Evolutionary conservation across 176 grass and related monocot genomes (phyloP), one percentile per base, ranked within the genome.

Genomic region (Stipa capillata): DNA sequence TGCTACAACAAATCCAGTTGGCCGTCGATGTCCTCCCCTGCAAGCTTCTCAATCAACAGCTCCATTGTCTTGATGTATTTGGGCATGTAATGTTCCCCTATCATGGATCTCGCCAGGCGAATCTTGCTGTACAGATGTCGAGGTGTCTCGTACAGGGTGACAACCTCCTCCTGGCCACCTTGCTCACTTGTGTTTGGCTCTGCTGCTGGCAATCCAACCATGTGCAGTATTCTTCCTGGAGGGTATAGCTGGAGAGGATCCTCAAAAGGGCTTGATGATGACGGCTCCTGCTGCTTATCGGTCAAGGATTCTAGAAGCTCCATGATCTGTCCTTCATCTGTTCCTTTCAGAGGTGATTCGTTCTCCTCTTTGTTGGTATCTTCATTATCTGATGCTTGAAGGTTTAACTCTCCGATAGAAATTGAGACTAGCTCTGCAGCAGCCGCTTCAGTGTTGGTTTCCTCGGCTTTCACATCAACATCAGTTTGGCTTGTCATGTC

Each of bases 41-140:
- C 61, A 58, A 99, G 78, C 75, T 90, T 99, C 47, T 89, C 74
- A 17, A 96, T 90, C 72, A 99, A 32, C 34, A 85, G 63, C 81
- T 93, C 88, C 79, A 99, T 85, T 77, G 88, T 93, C 68, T 59
- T 89, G 14, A 91, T 93, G 58, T 99, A 99, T 54, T 80, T 83
- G 34, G 90, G 90, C 97, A 99, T 99, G 82, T 99, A 99, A 78
- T 99, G 97, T 29, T 99, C 92, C 50, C 79, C 34, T 71, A 99
- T 81, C 92, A 99, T 99, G 58, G 84, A 86, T 72, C 86, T 78
- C 5, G 92, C 90, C 32, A 99, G 72, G 8, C 92, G 82, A 69
- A 99, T 91, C 82, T 96, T 96, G 37, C 92, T 76, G 63, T 99
- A 99, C 72, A 96, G 48, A 54, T 96, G 75, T 24, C 90, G 82